A percentile compares a stretch with the other conserved stretches of the same genome.
phyloP scores from a whole-genome alignment of 225 moss, liverwort and hornwort genomes.

The Physcomitrium patens region DNA sequence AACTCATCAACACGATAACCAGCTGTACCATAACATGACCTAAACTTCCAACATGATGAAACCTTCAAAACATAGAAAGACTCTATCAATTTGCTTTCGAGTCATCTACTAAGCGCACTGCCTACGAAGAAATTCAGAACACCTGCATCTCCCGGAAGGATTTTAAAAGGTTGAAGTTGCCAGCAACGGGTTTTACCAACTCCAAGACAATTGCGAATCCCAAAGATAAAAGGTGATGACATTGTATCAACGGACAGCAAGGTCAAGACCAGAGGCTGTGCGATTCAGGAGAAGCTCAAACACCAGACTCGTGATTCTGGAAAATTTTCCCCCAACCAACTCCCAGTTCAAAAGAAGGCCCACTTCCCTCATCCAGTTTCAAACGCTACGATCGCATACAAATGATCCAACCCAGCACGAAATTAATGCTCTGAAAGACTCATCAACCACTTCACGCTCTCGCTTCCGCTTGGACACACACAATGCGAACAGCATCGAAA shows the following conservation, averaged over 20 bases:
- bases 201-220: neutral
- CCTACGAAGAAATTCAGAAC: neutral
- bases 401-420: neutral
- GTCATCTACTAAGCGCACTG: neutral
- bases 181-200: constrained; percentile 1
- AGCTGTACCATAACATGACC: constrained; percentile 20
- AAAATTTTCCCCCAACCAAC: neutral
- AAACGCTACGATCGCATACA: neutral
- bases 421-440: constrained; percentile 14
- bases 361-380: neutral
- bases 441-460: constrained; percentile 10
- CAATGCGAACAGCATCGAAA: constrained; percentile 13
- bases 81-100: neutral
- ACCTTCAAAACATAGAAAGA: constrained; percentile 16
- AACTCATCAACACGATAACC: neutral
- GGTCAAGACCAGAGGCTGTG: neutral
- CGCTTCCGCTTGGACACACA: neutral
- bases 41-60: constrained; percentile 16
- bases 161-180: neutral
- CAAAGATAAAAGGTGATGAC: neutral
- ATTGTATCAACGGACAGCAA: neutral
- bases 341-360: neutral
- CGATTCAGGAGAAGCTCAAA: neutral
- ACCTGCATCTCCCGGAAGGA: neutral
- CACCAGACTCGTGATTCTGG: neutral